Evolutionary conservation across 1,284 basidiomycete species (phyloP), one percentile per base, ranked within the genome.

Genomic region (Sparassis latifolia): DNA sequence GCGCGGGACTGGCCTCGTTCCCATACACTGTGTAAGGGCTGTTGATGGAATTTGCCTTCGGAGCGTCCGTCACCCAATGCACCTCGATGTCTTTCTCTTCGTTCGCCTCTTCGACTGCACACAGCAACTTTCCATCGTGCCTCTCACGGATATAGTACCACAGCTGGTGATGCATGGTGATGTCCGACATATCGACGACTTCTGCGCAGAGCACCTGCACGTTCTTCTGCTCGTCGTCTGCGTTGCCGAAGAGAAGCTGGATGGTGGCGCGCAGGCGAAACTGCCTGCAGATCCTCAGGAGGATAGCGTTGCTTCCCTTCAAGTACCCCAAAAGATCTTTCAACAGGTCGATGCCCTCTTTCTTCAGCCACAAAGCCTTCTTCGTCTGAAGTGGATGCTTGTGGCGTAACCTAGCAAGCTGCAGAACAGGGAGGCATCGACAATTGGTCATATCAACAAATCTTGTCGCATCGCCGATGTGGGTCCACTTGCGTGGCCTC

Each of bases 221-320:
- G 1, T n/a, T 30, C 9, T 42, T 10, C 10, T 12, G 1, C 29
- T 5, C 39, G 10, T 42, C 39, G 10, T 47, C 32, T 48, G 56
- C 56, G 2, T 55, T 41, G 6, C 57, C 37, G 32, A 50, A 51
- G 7, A 59, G 40, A n/a, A 35, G 39, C 2, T 55, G 51, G 30
- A 55, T 46, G 10, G 60, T 48, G 7, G 44, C 42, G 28, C 54
- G 49, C 33, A 28, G 39, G 10, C 38, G 43, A 29, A 44, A 10
- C 4, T 45, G 35, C 3, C 33, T 27, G 43, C 48, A 50, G 35
- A 44, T 44, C 20, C 30, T 30, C 32, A 45, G 35, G 6, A 58
- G 29, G 3, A 56, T 29, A 5, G 54, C 59, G 33, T 62, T 54
- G 31, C 52, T 44, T 7, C 63, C 64, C 46, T 71, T 68, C 32